Evolutionary conservation across 495 filamentous ascomycete genomes (phyloP).

Genomic region (Aspergillus diversus): DNA sequence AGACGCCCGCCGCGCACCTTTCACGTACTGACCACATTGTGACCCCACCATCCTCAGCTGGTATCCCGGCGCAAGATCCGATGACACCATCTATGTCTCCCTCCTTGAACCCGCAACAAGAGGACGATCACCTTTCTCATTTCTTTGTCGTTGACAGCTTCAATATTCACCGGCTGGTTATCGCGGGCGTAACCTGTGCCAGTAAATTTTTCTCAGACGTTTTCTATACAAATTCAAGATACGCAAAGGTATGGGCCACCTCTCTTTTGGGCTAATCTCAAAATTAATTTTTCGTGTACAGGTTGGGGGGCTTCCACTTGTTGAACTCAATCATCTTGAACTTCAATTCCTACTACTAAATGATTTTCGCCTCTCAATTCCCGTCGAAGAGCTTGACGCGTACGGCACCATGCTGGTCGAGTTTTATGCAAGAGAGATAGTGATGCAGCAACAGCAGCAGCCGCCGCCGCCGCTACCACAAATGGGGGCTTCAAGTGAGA

Average conservation of each 20-base stretch:
- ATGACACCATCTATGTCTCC: conserved; percentile 40
- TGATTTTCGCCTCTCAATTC: conserved; percentile 92
- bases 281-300: conserved; percentile 34
- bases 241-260: conserved; percentile 82
- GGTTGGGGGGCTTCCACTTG: conserved; percentile 96
- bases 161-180: conserved; percentile 97
- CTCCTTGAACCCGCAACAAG: conserved; percentile 42
- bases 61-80: conserved; percentile 39
- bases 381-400: conserved; percentile 93
- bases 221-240: conserved; percentile 98
- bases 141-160: conserved; percentile 99
- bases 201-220: conserved; percentile 99
- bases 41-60: conserved; percentile 39
- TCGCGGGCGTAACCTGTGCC: conserved; percentile 96
- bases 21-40: conserved; percentile 38
- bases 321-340: conserved; percentile 95
- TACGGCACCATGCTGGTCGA: conserved; percentile 99
- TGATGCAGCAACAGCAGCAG: conserved; percentile 65
- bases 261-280: conserved; percentile 9
- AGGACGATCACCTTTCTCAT: conserved; percentile 66
- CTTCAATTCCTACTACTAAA: conserved; percentile 96
- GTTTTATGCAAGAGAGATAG: conserved; percentile 92
- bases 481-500: conserved; percentile 27
- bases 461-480: conserved; percentile 18
- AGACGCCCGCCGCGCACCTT: conserved; percentile 20